Percentiles rank a stretch among this genome's conserved stretches.
Conservation (phyloP, 2,329 filamentous ascomycete genomes). For the Sporothrix sp. region DNA sequence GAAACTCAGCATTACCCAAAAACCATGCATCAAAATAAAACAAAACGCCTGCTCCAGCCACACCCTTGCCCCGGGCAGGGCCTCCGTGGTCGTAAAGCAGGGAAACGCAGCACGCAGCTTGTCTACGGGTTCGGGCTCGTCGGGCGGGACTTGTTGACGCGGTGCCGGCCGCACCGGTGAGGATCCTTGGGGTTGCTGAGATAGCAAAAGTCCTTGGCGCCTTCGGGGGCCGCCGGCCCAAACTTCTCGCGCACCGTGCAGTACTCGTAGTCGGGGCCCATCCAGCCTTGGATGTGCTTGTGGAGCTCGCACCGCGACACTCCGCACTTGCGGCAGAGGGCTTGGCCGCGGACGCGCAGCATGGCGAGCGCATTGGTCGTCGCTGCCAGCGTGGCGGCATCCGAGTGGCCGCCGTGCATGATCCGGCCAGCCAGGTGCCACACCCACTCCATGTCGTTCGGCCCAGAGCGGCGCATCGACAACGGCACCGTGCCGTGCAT, state of each 20-base stretch:
- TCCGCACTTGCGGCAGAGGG: conserved; percentile 54
- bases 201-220: conserved; percentile 44
- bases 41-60: not conserved
- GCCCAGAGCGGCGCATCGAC: conserved; percentile 46
- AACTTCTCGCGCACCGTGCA: conserved; percentile 51
- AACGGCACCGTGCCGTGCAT: conserved; percentile 49
- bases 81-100: not conserved
- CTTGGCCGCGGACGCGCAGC: conserved; percentile 47
- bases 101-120: not conserved
- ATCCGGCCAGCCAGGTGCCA: conserved; percentile 44
- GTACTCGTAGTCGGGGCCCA: conserved; percentile 48
- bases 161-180: conserved; percentile 48
- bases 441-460: conserved; percentile 54
- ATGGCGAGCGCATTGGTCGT: conserved; percentile 30
- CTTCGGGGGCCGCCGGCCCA: conserved; percentile 37
- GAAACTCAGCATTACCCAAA: too few species aligned
- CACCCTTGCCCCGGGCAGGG: not conserved
- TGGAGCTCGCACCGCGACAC: conserved; percentile 53
- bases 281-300: conserved; percentile 51
- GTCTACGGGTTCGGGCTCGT: conserved; percentile 7
- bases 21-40: too few species aligned
- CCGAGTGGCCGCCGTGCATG: conserved; percentile 2
- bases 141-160: conserved; percentile 24
- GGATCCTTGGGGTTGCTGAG: conserved; percentile 51
- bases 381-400: conserved; percentile 5